These are phyloP conservation scores for Aspergillus haitiensis DNA, from an alignment of 495 filamentous ascomycete species.

Conservation along the genomic window DNA sequence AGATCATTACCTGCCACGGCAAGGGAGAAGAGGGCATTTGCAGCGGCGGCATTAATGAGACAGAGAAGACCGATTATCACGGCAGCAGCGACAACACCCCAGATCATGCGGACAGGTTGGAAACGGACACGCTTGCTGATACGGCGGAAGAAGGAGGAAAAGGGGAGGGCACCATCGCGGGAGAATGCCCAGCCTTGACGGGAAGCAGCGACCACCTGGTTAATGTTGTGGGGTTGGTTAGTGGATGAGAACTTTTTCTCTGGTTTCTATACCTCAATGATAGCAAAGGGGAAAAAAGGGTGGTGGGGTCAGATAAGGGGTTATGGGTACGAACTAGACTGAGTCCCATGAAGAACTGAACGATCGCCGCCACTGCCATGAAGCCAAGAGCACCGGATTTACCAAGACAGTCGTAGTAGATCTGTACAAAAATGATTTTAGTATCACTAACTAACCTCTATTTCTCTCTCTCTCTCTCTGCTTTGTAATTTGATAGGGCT, in stretches of 20 bases:
- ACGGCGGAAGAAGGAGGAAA: conserved; percentile 60
- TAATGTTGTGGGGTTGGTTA: conserved; percentile 8
- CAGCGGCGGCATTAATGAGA: conserved; percentile 58
- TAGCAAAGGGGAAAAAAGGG: neutral
- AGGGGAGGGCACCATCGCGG: conserved; percentile 60
- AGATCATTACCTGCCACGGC: conserved; percentile 62
- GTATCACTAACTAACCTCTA: neutral
- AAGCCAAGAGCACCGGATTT: conserved; percentile 46
- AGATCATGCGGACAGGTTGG: conserved; percentile 62
- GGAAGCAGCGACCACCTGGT: conserved; percentile 53
- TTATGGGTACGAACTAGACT: conserved; percentile 33
- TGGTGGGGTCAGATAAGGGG: too few relatives aligned
- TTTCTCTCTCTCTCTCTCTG: neutral
- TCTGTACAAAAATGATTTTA: conserved; percentile 20
- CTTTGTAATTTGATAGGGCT: neutral
- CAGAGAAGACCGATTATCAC: conserved; percentile 58
- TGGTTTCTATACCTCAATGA: neutral
- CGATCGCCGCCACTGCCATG: conserved; percentile 40
- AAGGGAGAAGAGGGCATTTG: conserved; percentile 62
- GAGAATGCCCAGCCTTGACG: conserved; percentile 64
- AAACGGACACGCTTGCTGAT: conserved; percentile 57
- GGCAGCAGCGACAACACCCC: conserved; percentile 55
- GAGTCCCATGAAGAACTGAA: conserved; percentile 49
- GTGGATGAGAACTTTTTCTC: too few relatives aligned
- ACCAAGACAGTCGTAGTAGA: conserved; percentile 48